Percentiles rank a stretch among this genome's conserved stretches.
These are phyloP conservation scores for Leccinum sublutescens DNA, from an alignment of 768 basidiomycete genomes.

Conservation along the genomic window DNA sequence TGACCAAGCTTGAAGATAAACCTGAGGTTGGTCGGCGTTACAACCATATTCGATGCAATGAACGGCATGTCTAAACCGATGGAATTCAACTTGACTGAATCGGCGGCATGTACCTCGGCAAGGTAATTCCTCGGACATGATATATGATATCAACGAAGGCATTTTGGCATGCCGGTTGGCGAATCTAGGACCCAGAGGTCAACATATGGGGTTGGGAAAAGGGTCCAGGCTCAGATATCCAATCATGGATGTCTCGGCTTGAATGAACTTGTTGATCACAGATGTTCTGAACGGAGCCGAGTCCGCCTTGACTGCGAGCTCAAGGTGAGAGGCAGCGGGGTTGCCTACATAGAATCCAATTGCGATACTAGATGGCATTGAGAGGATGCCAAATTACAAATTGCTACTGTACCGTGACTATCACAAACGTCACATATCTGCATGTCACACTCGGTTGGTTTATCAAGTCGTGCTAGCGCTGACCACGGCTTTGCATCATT, in stretches of 20 bases:
- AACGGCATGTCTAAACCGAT: background rate
- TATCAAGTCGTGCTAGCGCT: background rate
- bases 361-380: too few relatives aligned
- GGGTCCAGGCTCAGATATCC: background rate
- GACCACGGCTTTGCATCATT: too few relatives aligned
- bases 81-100: conserved; percentile 17
- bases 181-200: background rate
- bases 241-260: background rate
- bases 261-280: background rate
- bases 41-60: background rate
- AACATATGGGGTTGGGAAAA: background rate
- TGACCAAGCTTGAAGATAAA: background rate
- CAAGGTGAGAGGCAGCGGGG: background rate
- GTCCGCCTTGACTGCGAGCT: background rate
- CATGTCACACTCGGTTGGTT: background rate
- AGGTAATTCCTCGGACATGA: background rate
- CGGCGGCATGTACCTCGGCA: background rate
- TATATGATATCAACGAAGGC: background rate
- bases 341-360: too few relatives aligned
- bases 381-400: too few relatives aligned
- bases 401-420: too few relatives aligned
- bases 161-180: background rate
- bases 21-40: background rate
- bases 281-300: background rate
- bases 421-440: too few relatives aligned